A percentile compares a stretch with the other conserved stretches of the same genome.
Conservation (phyloP, 225 moss, liverwort and hornwort genomes). For the Neckera pumila region DNA sequence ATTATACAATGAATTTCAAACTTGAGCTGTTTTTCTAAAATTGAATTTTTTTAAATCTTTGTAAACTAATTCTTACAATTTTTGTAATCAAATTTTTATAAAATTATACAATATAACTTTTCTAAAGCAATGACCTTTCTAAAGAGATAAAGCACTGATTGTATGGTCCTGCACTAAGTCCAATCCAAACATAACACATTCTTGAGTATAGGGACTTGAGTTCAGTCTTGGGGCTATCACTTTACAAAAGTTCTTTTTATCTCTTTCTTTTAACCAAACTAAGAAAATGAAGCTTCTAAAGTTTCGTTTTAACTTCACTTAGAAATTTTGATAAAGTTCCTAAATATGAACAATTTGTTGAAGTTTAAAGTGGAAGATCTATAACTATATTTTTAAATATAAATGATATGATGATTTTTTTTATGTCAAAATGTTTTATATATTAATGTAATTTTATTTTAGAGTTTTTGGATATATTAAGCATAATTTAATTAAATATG, state of each 20-base stretch:
- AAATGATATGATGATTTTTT: rapidly evolving
- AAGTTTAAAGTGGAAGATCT: background rate
- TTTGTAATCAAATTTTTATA: too few species aligned
- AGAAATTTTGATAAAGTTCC: background rate
- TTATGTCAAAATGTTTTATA: background rate
- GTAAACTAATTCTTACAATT: background rate
- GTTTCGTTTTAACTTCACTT: rapidly evolving
- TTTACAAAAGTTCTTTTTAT: too few species aligned
- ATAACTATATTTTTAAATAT: too few species aligned
- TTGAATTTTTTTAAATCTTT: too few species aligned
- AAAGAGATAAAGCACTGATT: too few species aligned
- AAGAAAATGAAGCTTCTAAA: rapidly evolving
- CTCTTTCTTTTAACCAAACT: background rate
- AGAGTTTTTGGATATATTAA: background rate
- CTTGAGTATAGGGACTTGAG: too few species aligned
- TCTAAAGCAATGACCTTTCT: too few species aligned
- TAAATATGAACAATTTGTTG: background rate
- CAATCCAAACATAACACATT: too few species aligned
- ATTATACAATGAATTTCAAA: background rate
- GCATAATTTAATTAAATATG: too few species aligned
- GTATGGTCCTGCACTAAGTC: too few species aligned
- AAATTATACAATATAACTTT: too few species aligned
- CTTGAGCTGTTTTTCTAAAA: background rate
- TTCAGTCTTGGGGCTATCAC: too few species aligned
- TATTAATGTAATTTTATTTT: background rate